Evolutionary conservation across 2,329 filamentous ascomycete species (phyloP).

Genomic region (Diaporthe sp.): DNA sequence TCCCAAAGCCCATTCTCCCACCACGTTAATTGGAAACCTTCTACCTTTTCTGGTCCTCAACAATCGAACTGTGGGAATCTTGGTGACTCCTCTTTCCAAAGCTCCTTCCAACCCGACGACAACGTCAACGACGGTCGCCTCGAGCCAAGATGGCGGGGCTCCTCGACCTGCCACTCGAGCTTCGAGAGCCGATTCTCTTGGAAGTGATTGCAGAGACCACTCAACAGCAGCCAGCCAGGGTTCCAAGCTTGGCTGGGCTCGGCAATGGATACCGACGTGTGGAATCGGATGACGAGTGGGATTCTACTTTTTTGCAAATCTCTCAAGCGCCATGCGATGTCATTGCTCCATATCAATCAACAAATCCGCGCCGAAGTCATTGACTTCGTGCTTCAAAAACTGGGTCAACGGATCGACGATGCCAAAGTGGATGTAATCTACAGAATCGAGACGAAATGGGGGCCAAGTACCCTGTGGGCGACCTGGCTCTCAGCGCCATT

Average conservation of each 20-base stretch:
- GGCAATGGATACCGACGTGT: neutral
- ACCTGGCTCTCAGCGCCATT: neutral
- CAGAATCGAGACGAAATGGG: rapidly evolving
- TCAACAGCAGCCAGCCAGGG: neutral
- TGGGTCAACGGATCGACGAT: neutral
- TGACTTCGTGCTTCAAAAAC: neutral
- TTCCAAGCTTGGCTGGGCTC: rapidly evolving
- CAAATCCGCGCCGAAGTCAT: neutral
- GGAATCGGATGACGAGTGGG: too few species aligned
- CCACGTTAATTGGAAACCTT: neutral
- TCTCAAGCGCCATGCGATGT: neutral
- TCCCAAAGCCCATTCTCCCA: neutral
- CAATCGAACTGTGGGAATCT: neutral
- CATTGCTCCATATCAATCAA: neutral
- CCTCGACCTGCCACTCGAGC: neutral
- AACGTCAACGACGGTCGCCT: neutral
- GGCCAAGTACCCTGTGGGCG: neutral
- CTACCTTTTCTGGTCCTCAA: neutral
- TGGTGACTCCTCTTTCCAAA: neutral
- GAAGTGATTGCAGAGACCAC: neutral
- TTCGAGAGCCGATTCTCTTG: neutral
- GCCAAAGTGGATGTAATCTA: neutral
- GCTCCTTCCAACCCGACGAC: neutral
- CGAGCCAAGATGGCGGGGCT: neutral
- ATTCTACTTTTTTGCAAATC: neutral